Conservation (phyloP, 1,284 basidiomycete genomes). For the Ustilago nuda region DNA sequence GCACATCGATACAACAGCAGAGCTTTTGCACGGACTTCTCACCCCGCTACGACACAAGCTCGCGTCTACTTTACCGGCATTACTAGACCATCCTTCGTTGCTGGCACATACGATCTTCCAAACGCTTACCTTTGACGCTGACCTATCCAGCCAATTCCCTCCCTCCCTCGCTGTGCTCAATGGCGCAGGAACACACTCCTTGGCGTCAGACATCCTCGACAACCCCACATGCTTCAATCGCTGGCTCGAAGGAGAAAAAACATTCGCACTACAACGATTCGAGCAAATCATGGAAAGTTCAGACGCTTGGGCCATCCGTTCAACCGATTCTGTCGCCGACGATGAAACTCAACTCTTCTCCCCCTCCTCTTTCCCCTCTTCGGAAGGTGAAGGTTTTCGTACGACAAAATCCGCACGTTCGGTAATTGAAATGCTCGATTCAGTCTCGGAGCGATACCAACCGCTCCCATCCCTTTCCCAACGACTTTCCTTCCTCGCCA, state of each 20-base stretch:
- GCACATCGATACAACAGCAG: conserved; percentile 53
- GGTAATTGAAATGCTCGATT: conserved; percentile 53
- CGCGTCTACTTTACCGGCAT: conserved; percentile 74
- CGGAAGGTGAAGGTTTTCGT: conserved; percentile 8
- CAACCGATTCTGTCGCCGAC: conserved; percentile 74
- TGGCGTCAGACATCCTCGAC: conserved; percentile 80
- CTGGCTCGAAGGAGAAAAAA: conserved; percentile 76
- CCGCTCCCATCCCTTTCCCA: conserved; percentile 83
- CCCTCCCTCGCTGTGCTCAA: conserved; percentile 48
- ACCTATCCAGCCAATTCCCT: conserved; percentile 72
- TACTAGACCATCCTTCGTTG: conserved; percentile 83
- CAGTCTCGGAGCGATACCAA: conserved; percentile 81
- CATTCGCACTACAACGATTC: conserved; percentile 83
- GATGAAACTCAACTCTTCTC: conserved; percentile 71
- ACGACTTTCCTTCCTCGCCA: conserved; percentile 82
- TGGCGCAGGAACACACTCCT: conserved; percentile 31
- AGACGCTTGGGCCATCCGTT: conserved; percentile 87
- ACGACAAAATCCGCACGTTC: conserved; percentile 59
- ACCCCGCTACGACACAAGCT: conserved; percentile 58
- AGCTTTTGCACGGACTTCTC: conserved; percentile 62
- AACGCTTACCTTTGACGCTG: conserved; percentile 85
- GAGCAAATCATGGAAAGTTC: conserved; percentile 81
- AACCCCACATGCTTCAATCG: conserved; percentile 87
- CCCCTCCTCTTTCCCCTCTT: neutral
- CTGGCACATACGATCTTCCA: conserved; percentile 96